phyloP scores from a whole-genome alignment of 768 basidiomycete species.

The Brasilioporus rufonigricans region DNA sequence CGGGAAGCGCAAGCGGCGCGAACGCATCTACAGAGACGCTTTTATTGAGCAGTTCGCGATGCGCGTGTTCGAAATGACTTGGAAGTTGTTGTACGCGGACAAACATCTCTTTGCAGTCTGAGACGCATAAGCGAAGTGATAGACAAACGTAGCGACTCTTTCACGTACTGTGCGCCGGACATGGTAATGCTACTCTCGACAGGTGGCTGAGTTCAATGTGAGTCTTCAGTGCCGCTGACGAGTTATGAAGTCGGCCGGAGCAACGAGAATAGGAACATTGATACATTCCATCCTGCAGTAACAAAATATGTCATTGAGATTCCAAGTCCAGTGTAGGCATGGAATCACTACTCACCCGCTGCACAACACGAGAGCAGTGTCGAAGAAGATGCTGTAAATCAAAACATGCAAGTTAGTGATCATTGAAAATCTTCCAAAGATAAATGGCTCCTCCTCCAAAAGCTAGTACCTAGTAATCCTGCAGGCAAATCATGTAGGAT shows the following conservation, averaged over 20 bases:
- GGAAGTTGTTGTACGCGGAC: constrained; percentile 25
- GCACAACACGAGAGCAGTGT: constrained; percentile 22
- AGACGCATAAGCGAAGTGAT: constrained; percentile 3
- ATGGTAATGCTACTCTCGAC: constrained; percentile 26
- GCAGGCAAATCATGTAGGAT: constrained; percentile 18
- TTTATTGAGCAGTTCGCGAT: constrained; percentile 18
- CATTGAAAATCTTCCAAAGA: neutral
- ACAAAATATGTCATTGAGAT: neutral
- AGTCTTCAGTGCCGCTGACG: constrained; percentile 16
- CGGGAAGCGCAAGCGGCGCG: constrained; percentile 17
- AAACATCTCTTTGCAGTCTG: constrained; percentile 25
- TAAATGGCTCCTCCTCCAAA: constrained; percentile 10
- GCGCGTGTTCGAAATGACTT: constrained; percentile 23
- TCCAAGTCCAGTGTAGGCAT: neutral
- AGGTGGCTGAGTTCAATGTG: constrained; percentile 33
- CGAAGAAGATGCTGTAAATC: constrained; percentile 23
- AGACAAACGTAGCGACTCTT: neutral
- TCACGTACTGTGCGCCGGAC: constrained; percentile 26
- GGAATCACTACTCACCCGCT: constrained; percentile 7
- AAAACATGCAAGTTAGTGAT: constrained; percentile 9
- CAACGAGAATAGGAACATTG: constrained; percentile 26
- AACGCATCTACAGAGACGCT: constrained; percentile 14
- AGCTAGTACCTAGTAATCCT: constrained; percentile 20
- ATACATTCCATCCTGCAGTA: constrained; percentile 25
- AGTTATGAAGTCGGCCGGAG: constrained; percentile 25